Conservation (phyloP, 805 yeast genomes). For the Cyberlindnera xylosilytica region DNA sequence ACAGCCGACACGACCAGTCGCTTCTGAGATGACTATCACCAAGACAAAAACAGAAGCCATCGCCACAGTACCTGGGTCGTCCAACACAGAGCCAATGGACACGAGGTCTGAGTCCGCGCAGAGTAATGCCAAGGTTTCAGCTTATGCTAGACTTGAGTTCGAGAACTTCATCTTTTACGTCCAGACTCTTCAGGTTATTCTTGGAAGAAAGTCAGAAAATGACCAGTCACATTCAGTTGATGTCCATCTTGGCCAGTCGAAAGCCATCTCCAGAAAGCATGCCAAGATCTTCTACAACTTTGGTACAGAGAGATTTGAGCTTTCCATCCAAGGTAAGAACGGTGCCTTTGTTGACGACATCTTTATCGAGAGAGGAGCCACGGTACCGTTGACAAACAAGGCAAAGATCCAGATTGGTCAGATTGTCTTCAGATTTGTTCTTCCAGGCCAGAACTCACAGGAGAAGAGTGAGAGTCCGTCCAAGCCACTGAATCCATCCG, state of each 20-base stretch:
- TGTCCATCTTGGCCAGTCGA: slow-evolving; percentile 87
- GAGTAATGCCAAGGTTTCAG: slow-evolving; percentile 37
- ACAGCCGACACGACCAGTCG: background rate
- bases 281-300: slow-evolving; percentile 96
- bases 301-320: slow-evolving; percentile 91
- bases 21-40: background rate
- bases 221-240: slow-evolving; percentile 73
- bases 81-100: slow-evolving; percentile 5
- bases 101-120: slow-evolving; percentile 8
- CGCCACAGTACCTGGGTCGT: slow-evolving; percentile 18
- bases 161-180: slow-evolving; percentile 92
- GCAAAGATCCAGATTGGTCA: slow-evolving; percentile 91
- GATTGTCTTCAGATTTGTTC: slow-evolving; percentile 79
- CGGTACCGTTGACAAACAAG: slow-evolving; percentile 81
- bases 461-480: slow-evolving; percentile 29
- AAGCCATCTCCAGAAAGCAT: slow-evolving; percentile 90
- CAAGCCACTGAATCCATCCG: slow-evolving; percentile 54
- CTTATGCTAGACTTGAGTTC: slow-evolving; percentile 78
- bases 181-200: slow-evolving; percentile 88
- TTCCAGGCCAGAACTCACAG: slow-evolving; percentile 62
- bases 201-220: slow-evolving; percentile 85
- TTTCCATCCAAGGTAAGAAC: slow-evolving; percentile 88
- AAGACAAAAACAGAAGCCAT: slow-evolving; percentile 11
- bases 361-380: slow-evolving; percentile 86
- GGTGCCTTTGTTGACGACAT: slow-evolving; percentile 95